Base-by-base conservation (phyloP, 163 green algal species). In the Chlorella variabilis region DNA sequence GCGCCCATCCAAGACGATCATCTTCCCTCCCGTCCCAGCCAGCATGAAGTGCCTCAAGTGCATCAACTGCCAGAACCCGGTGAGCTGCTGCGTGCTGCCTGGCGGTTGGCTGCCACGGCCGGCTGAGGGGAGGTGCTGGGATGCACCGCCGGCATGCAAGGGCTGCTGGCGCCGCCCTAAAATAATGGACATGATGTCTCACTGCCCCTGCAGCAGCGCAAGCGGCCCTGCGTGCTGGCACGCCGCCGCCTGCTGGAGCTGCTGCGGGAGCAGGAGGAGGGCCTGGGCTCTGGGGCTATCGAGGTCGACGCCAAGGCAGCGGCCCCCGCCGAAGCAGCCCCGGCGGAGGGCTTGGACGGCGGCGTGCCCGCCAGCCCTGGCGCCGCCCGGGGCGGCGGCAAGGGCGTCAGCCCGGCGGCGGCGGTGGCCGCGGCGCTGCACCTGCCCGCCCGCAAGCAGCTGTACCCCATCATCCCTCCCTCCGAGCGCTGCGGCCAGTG, bases 31-130 rank as follows among this genome's bases (percentile, higher is more conserved):
- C 2, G 71, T 79, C 25, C 71, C 71, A 4, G 71, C 71, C 54
- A 58, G 34, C 54, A 79, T 79, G 71, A 54, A 56, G 25, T 79
- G 71, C 71, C 39, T 41, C 71, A 62, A 79, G 54, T 79, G 71
- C 54, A 54, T 79, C 36, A 79, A 79, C 71, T 79, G 71, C 71
- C 71, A 69, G 54, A 79, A 79, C 70, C 70, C 70, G 70, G 45
- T 66, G 70, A 45, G 70, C 70, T 66, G 45, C 33, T 77, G 70
- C 70, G 70, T 77, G 70, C 70, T 77, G 70, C 45, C 70, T 23
- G 45, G 70, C n/a, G n/a, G n/a, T n/a, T n/a, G n/a, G n/a, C n/a
- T n/a, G n/a, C n/a, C n/a, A n/a, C n/a, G n/a, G n/a, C n/a, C n/a
- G n/a, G n/a, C n/a, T n/a, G n/a, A n/a, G n/a, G n/a, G n/a, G n/a